A percentile compares a stretch with the other conserved stretches of the same genome.
phyloP scores from a whole-genome alignment of 768 basidiomycete genomes.

The Leccinum imitatum region DNA sequence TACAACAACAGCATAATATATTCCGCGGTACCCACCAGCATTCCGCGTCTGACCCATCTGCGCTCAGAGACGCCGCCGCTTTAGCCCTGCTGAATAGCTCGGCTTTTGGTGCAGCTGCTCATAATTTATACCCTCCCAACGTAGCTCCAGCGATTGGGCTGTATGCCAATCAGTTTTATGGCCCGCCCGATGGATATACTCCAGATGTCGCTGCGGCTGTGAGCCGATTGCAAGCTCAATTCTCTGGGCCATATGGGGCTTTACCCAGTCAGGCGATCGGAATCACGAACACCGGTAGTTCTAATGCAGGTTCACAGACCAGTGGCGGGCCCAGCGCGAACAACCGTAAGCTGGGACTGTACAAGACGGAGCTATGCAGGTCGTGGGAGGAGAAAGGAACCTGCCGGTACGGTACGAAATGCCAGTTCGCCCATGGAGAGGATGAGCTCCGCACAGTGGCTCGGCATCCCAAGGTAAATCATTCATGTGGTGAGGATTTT shows the following conservation, averaged over 20 bases:
- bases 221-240: constrained; percentile 57
- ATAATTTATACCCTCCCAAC: constrained; percentile 51
- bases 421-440: constrained; percentile 92
- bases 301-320: constrained; percentile 10
- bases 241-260: constrained; percentile 52
- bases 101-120: constrained; percentile 48
- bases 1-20: constrained; percentile 75
- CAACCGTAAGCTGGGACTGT: constrained; percentile 86
- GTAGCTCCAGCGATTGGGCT: constrained; percentile 52
- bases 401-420: constrained; percentile 84
- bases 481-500: neutral
- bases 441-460: constrained; percentile 83
- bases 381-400: constrained; percentile 93
- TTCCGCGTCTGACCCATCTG: constrained; percentile 79
- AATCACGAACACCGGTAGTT: neutral
- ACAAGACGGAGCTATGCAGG: constrained; percentile 87
- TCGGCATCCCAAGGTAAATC: constrained; percentile 81
- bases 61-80: constrained; percentile 68
- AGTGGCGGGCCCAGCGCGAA: constrained; percentile 81
- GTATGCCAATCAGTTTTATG: constrained; percentile 72
- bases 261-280: constrained; percentile 44
- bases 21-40: constrained; percentile 79
- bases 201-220: constrained; percentile 59
- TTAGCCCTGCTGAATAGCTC: constrained; percentile 61
- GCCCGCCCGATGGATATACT: constrained; percentile 55